These are phyloP conservation scores for Nothophytophthora sp. DNA, from an alignment of 352 stramenopile species.

Conservation along the genomic window DNA sequence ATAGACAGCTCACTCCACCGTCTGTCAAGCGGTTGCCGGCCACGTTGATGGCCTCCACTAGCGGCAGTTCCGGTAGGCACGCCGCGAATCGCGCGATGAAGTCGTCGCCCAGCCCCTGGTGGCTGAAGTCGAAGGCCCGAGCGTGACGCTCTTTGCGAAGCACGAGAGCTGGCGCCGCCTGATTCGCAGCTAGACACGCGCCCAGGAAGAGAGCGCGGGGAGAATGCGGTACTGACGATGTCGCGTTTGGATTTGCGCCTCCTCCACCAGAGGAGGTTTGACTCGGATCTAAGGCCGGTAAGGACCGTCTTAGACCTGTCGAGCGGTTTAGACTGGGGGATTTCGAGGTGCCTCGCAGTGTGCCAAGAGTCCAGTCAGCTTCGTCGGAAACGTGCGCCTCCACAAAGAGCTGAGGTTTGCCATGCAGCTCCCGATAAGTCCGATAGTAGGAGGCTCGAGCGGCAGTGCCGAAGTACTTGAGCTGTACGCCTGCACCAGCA, in stretches of 20 bases:
- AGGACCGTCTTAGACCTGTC: conserved; percentile 6
- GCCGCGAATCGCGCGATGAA: conserved; percentile 64
- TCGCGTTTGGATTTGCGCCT: conserved; percentile 1
- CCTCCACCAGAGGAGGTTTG: conserved; percentile 14
- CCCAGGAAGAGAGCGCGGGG: conserved; percentile 53
- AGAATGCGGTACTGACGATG: conserved; percentile 36
- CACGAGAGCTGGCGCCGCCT: conserved; percentile 47
- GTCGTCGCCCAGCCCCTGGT: conserved; percentile 61
- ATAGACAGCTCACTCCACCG: conserved; percentile 42
- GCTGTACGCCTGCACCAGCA: neutral
- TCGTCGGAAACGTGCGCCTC: conserved; percentile 18
- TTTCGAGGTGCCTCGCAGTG: conserved; percentile 12
- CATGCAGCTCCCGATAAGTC: conserved; percentile 54
- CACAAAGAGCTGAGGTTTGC: conserved; percentile 60
- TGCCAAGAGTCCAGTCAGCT: conserved; percentile 14
- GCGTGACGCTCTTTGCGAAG: conserved; percentile 46
- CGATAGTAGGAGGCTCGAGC: conserved; percentile 57
- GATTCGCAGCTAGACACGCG: conserved; percentile 42
- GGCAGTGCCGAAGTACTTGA: conserved; percentile 54
- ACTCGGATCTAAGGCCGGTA: conserved; percentile 14
- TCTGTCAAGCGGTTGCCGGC: conserved; percentile 62
- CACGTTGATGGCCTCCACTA: conserved; percentile 70
- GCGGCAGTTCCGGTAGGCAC: conserved; percentile 59
- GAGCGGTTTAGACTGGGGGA: conserved; percentile 4
- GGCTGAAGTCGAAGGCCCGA: conserved; percentile 52